Evolutionary conservation across 257 asterid species (phyloP).

Genomic region (Verbena officinalis): DNA sequence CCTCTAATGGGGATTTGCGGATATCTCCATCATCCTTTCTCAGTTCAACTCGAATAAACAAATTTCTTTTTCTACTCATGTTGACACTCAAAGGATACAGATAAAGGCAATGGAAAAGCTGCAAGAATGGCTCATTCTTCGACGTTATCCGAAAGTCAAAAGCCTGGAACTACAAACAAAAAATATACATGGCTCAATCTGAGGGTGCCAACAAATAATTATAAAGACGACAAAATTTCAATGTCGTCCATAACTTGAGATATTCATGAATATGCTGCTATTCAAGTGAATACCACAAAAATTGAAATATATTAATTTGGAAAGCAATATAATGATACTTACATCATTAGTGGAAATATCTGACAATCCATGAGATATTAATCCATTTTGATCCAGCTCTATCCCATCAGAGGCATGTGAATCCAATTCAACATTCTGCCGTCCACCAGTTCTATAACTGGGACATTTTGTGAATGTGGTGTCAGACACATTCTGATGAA

Average conservation of each 20-base stretch:
- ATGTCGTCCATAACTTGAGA: slow-evolving; percentile 5
- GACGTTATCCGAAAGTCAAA: slow-evolving; percentile 96
- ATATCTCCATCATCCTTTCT: slow-evolving; percentile 86
- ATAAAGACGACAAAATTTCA: background rate
- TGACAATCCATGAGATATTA: slow-evolving; percentile 51
- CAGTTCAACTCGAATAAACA: slow-evolving; percentile 94
- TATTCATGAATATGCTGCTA: slow-evolving; percentile 17
- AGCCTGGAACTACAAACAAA: slow-evolving; percentile 81
- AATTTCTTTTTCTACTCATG: slow-evolving; percentile 92
- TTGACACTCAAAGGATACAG: slow-evolving; percentile 88
- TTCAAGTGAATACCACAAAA: slow-evolving; percentile 20
- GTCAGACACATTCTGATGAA: slow-evolving; percentile 49
- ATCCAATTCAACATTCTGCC: slow-evolving; percentile 45
- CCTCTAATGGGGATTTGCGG: slow-evolving; percentile 85
- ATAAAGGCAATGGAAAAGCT: slow-evolving; percentile 97
- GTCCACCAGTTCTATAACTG: slow-evolving; percentile 52
- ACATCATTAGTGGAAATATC: slow-evolving; percentile 65
- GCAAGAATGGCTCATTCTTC: slow-evolving; percentile 97
- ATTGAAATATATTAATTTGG: slow-evolving; percentile 6
- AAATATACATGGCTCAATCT: slow-evolving; percentile 12
- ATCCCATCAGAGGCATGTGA: slow-evolving; percentile 53
- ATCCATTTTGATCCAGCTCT: slow-evolving; percentile 72
- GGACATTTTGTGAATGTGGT: slow-evolving; percentile 41
- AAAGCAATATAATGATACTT: slow-evolving; percentile 36
- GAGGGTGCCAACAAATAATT: slow-evolving; percentile 13